Conservation (phyloP, 2,329 filamentous ascomycete species). For the Arachnopeziza araneosa region DNA sequence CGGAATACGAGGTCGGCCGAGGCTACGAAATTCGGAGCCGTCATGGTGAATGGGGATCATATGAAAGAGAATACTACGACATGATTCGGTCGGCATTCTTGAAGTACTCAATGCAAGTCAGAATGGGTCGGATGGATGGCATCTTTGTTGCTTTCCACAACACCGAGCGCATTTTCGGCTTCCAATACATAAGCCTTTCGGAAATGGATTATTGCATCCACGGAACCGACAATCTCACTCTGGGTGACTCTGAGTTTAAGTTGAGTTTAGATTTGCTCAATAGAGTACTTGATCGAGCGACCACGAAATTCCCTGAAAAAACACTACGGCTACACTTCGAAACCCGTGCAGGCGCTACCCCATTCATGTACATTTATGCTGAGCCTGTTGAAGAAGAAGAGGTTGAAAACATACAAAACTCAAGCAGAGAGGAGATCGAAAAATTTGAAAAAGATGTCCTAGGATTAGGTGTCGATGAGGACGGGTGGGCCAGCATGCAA, state of each 20-base stretch:
- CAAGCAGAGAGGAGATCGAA: slow-evolving; percentile 58
- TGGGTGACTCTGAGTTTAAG: slow-evolving; percentile 84
- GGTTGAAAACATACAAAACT: slow-evolving; percentile 68
- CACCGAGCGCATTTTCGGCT: slow-evolving; percentile 89
- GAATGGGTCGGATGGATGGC: slow-evolving; percentile 97
- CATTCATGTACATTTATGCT: slow-evolving; percentile 84
- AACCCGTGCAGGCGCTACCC: slow-evolving; percentile 49
- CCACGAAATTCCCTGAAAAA: slow-evolving; percentile 65
- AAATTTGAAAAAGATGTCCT: slow-evolving; percentile 62
- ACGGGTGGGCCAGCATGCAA: slow-evolving; percentile 28
- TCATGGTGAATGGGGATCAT: slow-evolving; percentile 81
- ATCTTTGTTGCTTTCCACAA: slow-evolving; percentile 98
- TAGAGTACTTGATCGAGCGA: slow-evolving; percentile 70
- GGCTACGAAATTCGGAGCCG: slow-evolving; percentile 81
- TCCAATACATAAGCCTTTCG: slow-evolving; percentile 81
- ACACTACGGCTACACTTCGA: slow-evolving; percentile 80
- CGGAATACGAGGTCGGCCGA: slow-evolving; percentile 64
- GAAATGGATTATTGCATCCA: slow-evolving; percentile 94
- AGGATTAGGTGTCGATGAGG: slow-evolving; percentile 35
- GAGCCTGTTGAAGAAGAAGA: slow-evolving; percentile 72
- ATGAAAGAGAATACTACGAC: slow-evolving; percentile 92
- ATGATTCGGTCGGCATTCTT: slow-evolving; percentile 93
- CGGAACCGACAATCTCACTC: slow-evolving; percentile 56
- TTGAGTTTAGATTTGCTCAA: slow-evolving; percentile 75
- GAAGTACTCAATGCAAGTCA: slow-evolving; percentile 94